These are phyloP conservation scores for Amniculicola lignicola DNA, from an alignment of 495 filamentous ascomycete genomes.

Conservation along the genomic window DNA sequence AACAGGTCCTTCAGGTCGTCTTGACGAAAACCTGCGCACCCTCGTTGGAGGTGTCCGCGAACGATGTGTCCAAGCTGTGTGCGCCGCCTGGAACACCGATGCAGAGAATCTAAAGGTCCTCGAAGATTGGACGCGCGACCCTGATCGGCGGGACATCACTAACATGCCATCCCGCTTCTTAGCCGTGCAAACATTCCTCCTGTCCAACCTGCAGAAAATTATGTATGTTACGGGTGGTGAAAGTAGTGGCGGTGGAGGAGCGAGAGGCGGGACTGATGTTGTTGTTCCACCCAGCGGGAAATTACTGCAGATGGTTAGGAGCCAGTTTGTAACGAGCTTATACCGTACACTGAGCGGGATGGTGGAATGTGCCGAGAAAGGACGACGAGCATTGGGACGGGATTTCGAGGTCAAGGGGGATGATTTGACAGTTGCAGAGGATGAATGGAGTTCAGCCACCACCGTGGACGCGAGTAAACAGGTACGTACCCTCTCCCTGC, in stretches of 20 bases:
- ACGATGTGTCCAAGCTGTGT: slow-evolving; percentile 73
- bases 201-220: slow-evolving; percentile 86
- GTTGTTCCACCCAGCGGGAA: slow-evolving; percentile 79
- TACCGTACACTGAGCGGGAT: slow-evolving; percentile 91
- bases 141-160: slow-evolving; percentile 76
- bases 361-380: slow-evolving; percentile 88
- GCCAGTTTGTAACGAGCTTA: slow-evolving; percentile 82
- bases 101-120: slow-evolving; percentile 82
- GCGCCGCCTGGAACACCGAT: slow-evolving; percentile 82
- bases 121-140: slow-evolving; percentile 83
- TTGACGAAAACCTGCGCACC: slow-evolving; percentile 49
- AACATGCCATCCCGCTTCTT: slow-evolving; percentile 83
- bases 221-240: slow-evolving; percentile 74
- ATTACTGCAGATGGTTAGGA: slow-evolving; percentile 77
- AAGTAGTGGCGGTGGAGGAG: slow-evolving; percentile 63
- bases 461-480: slow-evolving; percentile 62
- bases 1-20: slow-evolving; percentile 46
- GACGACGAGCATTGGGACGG: slow-evolving; percentile 56
- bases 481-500: slow-evolving; percentile 50
- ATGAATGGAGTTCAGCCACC: slow-evolving; percentile 13
- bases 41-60: slow-evolving; percentile 79
- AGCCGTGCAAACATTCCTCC: slow-evolving; percentile 71
- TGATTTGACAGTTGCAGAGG: slow-evolving; percentile 31
- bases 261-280: slow-evolving; percentile 66
- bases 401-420: slow-evolving; percentile 50